Evolutionary conservation across 768 basidiomycete genomes (phyloP).

Genomic region (Sporobolomyces pararoseus): DNA sequence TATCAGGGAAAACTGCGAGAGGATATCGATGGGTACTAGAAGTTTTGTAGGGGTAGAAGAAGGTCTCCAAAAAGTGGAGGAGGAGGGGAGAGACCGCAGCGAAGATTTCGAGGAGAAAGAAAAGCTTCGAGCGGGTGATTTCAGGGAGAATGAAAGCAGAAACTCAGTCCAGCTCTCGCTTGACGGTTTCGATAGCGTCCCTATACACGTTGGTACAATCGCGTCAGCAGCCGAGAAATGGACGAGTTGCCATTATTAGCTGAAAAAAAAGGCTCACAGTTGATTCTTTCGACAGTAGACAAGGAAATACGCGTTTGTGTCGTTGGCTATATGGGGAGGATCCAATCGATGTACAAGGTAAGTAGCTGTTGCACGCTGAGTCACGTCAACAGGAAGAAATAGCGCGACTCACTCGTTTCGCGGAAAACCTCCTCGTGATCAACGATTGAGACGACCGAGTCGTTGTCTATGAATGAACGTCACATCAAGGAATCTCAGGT

Average conservation of each 20-base stretch:
- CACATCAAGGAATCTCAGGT: constrained; percentile 45
- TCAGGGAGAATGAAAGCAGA: background rate
- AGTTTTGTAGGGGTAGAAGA: too few relatives aligned
- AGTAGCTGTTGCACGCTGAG: too few relatives aligned
- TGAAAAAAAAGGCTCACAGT: constrained; percentile 1
- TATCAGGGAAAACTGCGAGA: too few relatives aligned
- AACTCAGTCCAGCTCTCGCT: background rate
- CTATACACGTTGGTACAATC: background rate
- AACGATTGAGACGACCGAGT: constrained; percentile 75
- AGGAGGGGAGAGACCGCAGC: too few relatives aligned
- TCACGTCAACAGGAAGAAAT: too few relatives aligned
- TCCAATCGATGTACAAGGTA: too few relatives aligned
- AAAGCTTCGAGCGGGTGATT: background rate
- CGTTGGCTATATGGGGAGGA: constrained; percentile 26
- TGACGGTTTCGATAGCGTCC: constrained; percentile 10
- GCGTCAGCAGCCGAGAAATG: background rate
- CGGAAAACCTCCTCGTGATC: constrained; percentile 76
- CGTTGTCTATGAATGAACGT: constrained; percentile 76
- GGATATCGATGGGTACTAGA: too few relatives aligned
- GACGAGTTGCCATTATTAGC: background rate
- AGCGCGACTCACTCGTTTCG: constrained; percentile 59
- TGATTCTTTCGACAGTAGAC: constrained; percentile 50
- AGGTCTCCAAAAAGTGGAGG: too few relatives aligned
- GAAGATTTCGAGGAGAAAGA: too few relatives aligned
- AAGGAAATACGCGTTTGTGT: constrained; percentile 49